Conservation (phyloP, 2,329 filamentous ascomycete genomes). For the Botrytis byssoidea region DNA sequence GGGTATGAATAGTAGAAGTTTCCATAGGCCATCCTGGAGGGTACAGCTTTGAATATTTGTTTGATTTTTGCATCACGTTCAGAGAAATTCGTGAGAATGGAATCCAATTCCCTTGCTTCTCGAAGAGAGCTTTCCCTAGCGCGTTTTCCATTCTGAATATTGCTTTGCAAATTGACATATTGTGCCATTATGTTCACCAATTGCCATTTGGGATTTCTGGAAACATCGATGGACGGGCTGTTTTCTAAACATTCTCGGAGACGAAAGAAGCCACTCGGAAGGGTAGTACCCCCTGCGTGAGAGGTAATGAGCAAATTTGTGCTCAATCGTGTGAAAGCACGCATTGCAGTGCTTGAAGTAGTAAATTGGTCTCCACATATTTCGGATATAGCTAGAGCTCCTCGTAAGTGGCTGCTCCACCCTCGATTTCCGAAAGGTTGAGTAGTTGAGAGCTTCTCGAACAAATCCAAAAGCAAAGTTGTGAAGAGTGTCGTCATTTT, state of each 20-base stretch:
- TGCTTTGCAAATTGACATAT: conserved; percentile 21
- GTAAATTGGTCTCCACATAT: conserved; percentile 20
- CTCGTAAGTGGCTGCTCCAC: conserved; percentile 43
- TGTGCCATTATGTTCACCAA: conserved; percentile 17
- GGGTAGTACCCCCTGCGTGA: conserved; percentile 11
- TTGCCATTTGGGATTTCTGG: conserved; percentile 14
- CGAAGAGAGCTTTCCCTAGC: conserved; percentile 6
- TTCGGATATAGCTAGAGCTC: conserved; percentile 38
- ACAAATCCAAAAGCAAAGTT: conserved; percentile 24
- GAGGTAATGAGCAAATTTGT: conserved; percentile 21
- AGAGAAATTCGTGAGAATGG: conserved; percentile 5
- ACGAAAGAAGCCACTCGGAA: conserved; percentile 15
- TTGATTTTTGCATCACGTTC: not conserved
- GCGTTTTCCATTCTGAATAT: conserved; percentile 7
- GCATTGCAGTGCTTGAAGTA: not conserved
- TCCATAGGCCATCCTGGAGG: conserved; percentile 18
- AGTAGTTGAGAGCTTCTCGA: conserved; percentile 19
- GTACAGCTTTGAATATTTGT: not conserved
- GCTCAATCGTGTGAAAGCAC: conserved; percentile 13
- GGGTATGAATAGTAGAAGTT: conserved; percentile 19
- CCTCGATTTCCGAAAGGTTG: not conserved
- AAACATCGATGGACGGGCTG: not conserved
- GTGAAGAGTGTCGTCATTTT: conserved; percentile 21
- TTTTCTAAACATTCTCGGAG: conserved; percentile 17
- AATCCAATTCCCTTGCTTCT: conserved; percentile 18